Evolutionary conservation across 1,284 basidiomycete genomes (phyloP), one percentile per base, ranked within the genome.

Genomic region (Ustilago bromivora): DNA sequence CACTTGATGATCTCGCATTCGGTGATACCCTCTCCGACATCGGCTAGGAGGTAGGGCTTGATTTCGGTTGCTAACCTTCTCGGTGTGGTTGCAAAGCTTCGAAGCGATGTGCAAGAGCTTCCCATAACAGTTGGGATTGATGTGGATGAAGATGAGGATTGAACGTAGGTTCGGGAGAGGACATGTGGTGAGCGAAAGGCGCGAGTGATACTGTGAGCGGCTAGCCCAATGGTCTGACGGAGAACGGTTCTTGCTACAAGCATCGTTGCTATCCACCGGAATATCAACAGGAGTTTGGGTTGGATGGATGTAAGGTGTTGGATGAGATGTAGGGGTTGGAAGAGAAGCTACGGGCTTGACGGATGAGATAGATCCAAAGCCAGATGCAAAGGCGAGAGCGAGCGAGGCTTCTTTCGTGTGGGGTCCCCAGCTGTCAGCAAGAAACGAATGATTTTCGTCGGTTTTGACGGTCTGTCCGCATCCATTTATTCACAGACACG

Each of bases 21-120:
- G n/a, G 84, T 86, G 71, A 89, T 89, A 6, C 89, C 95, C 87
- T 98, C 95, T 10, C 95, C 95, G 79, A 97, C 96, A 86, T 98
- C 95, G 13, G 94, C 94, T n/a, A 97, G 90, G 76, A 92, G 93
- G 89, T 96, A 97, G 3, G 74, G 67, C 38, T 72, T 79, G 61
- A 75, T 57, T 54, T 78, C 65, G 8, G 66, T 69, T 5, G 64
- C 66, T 3, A 34, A 47, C 2, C 64, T 34, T 2, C 67, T 57
- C 4, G 76, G 76, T 4, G 76, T 78, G 4, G 76, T 74, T 2
- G 76, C 76, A 34, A 78, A 78, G 41, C 49, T 55, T 19, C 76
- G 62, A 7, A 73, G 57, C 5, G 58, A 53, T 11, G 74, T 72
- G 1, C 58, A 66, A 4, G 65, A 46, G 57, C 53, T 41, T 32